Base-by-base conservation (phyloP, 805 yeast species). In the Osmozyma mogii region DNA sequence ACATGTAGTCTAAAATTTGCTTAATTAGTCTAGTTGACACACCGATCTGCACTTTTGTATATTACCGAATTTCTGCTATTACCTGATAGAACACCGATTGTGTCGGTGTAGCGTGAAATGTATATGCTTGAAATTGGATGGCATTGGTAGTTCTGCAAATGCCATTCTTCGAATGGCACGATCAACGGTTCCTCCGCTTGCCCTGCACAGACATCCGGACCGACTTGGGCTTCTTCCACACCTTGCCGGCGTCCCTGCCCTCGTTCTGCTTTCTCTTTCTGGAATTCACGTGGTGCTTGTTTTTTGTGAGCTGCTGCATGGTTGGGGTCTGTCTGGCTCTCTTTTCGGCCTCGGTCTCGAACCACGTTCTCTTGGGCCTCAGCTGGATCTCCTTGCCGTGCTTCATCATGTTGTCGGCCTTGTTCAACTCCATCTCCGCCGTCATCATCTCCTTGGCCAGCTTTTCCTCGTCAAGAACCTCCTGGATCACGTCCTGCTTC, bases 301-400 rank as follows among this genome's bases (percentile, higher is more conserved):
- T 67, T 34, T 72, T 65, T 24, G 66, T 56, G 36, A 64, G 49
- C 26, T 58, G 62, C 19, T 51, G 56, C 54, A 58, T 46, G 6
- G 52, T 66, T 29, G 42, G 51, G 11, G 54, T 42, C 52, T 48
- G 55, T 53, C 37, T 61, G 44, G 44, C 60, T 56, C 65, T 60
- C 56, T 75, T 73, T 20, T 73, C 78, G 28, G 55, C 57, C 36
- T 71, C 76, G 19, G 66, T 48, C 58, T 84, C 89, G 56, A 92
- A 89, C 99, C 99, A 92, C 0, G 98, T 92, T 61, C 99, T 76
- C 56, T 74, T 85, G 19, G 98, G 97, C 49, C 96, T 73, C 1
- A 95, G 64, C 41, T 74, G 70, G 49, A 92, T 92, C 56, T 92
- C 97, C 30, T 72, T 72, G 42, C 75, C 74, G 46, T 83, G 87